Evolutionary conservation across 805 yeast genomes (phyloP).

Genomic region (Saccharomycopsis amapae): DNA sequence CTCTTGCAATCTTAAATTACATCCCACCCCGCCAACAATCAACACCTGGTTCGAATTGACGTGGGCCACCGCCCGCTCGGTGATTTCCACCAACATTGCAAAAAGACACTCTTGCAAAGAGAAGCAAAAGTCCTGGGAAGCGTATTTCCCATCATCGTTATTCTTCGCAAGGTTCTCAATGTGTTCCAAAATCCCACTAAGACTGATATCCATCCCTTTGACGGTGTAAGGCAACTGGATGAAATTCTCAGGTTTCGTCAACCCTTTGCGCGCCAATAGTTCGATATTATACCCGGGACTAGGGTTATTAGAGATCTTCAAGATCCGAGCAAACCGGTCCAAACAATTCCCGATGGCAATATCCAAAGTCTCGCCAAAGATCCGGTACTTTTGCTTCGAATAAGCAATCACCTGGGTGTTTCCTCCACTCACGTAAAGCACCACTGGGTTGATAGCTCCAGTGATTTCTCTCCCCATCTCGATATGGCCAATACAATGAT

Average conservation of each 20-base stretch:
- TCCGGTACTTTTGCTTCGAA: constrained; percentile 85
- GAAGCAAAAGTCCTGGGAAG: constrained; percentile 84
- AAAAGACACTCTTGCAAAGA: constrained; percentile 88
- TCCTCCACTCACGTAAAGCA: constrained; percentile 95
- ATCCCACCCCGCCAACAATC: constrained; percentile 98
- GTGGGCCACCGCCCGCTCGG: constrained; percentile 98
- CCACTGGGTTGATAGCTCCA: constrained; percentile 96
- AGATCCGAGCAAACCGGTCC: constrained; percentile 90
- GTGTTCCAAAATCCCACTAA: constrained; percentile 90
- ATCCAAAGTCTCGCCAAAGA: constrained; percentile 98
- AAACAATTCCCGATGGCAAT: constrained; percentile 97
- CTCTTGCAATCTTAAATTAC: constrained; percentile 81
- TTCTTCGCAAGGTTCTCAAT: constrained; percentile 65
- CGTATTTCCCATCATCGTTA: constrained; percentile 38
- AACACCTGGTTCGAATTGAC: constrained; percentile 83
- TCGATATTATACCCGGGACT: constrained; percentile 98
- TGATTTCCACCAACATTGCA: constrained; percentile 95
- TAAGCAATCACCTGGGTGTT: constrained; percentile 98
- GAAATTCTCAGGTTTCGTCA: constrained; percentile 33
- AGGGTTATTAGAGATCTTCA: constrained; percentile 85
- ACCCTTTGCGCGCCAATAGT: constrained; percentile 72
- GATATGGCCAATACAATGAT: constrained; percentile 96
- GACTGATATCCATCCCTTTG: constrained; percentile 95
- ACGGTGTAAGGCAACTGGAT: constrained; percentile 91
- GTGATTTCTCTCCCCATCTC: constrained; percentile 99